Conservation (phyloP, 2,329 filamentous ascomycete genomes). For the Coniochaeta sp. region DNA sequence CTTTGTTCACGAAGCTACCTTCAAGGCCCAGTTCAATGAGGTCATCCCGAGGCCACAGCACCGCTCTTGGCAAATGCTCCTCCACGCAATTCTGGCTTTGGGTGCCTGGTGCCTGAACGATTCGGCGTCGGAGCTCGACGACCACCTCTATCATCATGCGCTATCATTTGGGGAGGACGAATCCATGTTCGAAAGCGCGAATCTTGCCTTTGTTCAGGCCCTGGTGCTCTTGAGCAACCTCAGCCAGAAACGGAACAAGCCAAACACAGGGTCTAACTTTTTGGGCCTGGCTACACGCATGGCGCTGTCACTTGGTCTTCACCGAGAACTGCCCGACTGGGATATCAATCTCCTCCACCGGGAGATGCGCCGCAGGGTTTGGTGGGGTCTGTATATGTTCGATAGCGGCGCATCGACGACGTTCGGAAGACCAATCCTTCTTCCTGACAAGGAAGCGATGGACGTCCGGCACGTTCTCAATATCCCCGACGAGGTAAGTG, state of each 20-base stretch:
- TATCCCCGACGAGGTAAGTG: conserved; percentile 17
- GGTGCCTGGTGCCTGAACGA: conserved; percentile 25
- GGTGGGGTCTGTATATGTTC: conserved; percentile 33
- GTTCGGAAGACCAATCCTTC: conserved; percentile 19
- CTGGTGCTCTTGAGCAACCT: conserved; percentile 22
- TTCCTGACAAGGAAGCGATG: conserved; percentile 20
- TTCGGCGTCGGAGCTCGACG: conserved; percentile 17
- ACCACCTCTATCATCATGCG: conserved; percentile 20
- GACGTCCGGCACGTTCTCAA: conserved; percentile 20
- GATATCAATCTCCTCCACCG: conserved; percentile 20
- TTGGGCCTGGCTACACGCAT: conserved; percentile 39
- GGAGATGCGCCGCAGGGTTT: conserved; percentile 27
- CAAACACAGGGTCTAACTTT: conserved; percentile 43
- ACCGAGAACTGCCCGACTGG: conserved; percentile 31
- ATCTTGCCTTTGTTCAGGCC: conserved; percentile 23
- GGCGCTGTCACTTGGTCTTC: conserved; percentile 39
- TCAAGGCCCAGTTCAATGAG: conserved; percentile 22
- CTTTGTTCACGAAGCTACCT: conserved; percentile 34
- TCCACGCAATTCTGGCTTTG: conserved; percentile 28
- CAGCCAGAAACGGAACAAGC: conserved; percentile 38
- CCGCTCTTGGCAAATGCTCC: conserved; percentile 25
- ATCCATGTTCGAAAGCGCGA: conserved; percentile 23
- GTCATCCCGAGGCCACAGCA: conserved; percentile 20
- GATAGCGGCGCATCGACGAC: conserved; percentile 36
- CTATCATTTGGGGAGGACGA: conserved; percentile 18